A percentile compares a stretch with the other conserved stretches of the same genome.
These are phyloP conservation scores for Plasmodium reichenowi DNA, from an alignment of 169 alveolate species.

Conservation along the genomic window DNA sequence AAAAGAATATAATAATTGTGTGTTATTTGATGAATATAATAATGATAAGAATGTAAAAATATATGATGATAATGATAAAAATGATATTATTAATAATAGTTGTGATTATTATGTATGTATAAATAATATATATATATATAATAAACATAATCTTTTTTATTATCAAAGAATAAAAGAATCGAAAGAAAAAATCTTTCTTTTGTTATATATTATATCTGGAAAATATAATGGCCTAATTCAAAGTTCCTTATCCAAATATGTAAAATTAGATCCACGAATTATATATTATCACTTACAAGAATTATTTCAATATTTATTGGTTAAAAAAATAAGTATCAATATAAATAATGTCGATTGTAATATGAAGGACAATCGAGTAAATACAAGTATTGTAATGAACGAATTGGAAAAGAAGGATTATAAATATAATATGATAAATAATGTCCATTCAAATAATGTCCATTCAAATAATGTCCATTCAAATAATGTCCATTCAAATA, in stretches of 20 bases:
- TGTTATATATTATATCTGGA: slow-evolving; percentile 34
- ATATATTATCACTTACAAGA: slow-evolving; percentile 57
- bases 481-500: too few relatives aligned
- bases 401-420: too few relatives aligned
- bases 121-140: slow-evolving; percentile 66
- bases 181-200: slow-evolving; percentile 67
- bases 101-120: slow-evolving; percentile 22
- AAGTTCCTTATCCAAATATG: slow-evolving; percentile 46
- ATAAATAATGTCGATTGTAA: slow-evolving; percentile 22
- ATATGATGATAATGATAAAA: neutral
- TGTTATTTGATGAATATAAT: slow-evolving; percentile 27
- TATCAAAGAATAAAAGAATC: slow-evolving; percentile 71
- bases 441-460: too few relatives aligned
- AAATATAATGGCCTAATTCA: slow-evolving; percentile 58
- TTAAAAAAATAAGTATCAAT: slow-evolving; percentile 71
- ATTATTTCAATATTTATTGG: slow-evolving; percentile 46
- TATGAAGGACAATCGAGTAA: neutral
- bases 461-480: too few relatives aligned
- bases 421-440: too few relatives aligned
- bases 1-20: neutral
- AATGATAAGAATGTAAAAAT: slow-evolving; percentile 6
- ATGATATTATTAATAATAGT: slow-evolving; percentile 20
- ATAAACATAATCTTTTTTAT: slow-evolving; percentile 68
- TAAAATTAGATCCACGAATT: slow-evolving; percentile 47
- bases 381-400: too few relatives aligned